Base-by-base conservation (phyloP, 2,329 filamentous ascomycete genomes). In the Fusarium brachygibbosum region DNA sequence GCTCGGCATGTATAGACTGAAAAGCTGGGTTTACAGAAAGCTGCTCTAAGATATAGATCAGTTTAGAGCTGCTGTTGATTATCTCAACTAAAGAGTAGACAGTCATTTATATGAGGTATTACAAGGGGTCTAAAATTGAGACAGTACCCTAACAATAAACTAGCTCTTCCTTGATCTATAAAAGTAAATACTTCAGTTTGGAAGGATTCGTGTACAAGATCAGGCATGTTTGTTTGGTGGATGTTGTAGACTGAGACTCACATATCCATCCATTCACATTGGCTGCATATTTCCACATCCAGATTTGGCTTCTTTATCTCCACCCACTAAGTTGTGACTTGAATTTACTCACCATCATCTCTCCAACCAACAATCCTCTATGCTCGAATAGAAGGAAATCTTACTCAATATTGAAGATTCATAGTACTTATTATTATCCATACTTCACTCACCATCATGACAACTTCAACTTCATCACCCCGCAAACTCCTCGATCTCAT, bases 401-500 rank as follows among this genome's bases (percentile, higher is more conserved):
- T 4, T 6, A 19, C 4, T 16, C 3, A 12, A 12, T 7, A 12
- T 17, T 12, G 14, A 29, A 16, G 17, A 2, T 13, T 19, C 16
- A 5, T 2, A 23, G 13, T 6, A 28, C 6, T 19, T 8, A 7
- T 19, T 12, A 2, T 37, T 12, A 19, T 25, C 23, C 23, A 25
- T 4, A 25, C 23, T 25, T 14, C 8, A 45, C 42, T 32, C 57
- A 14, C 44, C 19, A 59, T 46, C 64, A 71, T 71, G 68, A 32
- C 67, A 38, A 16, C 41, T 34, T 42, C 58, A 40, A 23, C 63
- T 44, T 41, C 58, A 13, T 21, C 37, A 11, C 58, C 72, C 38
- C 77, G 75, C 31, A 70, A 61, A 38, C 69, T 79, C 21, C 74
- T 83, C 23, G 76, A 80, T 61, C 76, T 84, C 54, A 76, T 84